phyloP scores from a whole-genome alignment of 202 grass and related monocot genomes.

The Elaeis oleifera region DNA sequence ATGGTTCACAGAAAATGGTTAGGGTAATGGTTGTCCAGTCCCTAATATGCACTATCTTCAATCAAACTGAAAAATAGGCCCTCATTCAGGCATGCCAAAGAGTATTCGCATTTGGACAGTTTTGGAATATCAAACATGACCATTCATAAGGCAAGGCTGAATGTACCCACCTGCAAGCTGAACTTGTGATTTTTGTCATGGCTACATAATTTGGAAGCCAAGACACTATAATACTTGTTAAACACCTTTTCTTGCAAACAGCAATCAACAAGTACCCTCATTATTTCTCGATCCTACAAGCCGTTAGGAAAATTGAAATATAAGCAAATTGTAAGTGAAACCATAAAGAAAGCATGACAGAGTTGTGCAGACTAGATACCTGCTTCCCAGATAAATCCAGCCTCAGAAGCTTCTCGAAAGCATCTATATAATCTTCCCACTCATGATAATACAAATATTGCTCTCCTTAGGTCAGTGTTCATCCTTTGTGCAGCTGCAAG shows the following conservation, averaged over 20 bases:
- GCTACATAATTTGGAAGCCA: constrained; percentile 81
- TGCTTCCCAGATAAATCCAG: constrained; percentile 84
- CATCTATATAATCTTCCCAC: constrained; percentile 86
- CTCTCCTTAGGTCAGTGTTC: constrained; percentile 82
- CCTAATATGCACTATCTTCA: no score
- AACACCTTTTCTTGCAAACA: constrained; percentile 95
- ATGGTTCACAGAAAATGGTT: no score
- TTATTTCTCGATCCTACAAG: constrained; percentile 79
- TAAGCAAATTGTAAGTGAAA: constrained; percentile 9
- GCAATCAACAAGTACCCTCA: constrained; percentile 86
- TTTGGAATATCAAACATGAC: no score
- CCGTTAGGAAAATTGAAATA: constrained; percentile 3
- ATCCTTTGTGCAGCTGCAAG: constrained; percentile 78
- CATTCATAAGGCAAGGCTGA: not conserved
- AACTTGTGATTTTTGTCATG: constrained; percentile 96
- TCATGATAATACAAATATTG: constrained; percentile 95
- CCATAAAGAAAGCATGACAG: not conserved
- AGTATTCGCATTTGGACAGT: no score
- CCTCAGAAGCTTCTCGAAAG: constrained; percentile 94
- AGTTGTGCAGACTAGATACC: constrained; percentile 23
- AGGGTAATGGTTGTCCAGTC: no score
- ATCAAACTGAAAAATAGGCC: no score
- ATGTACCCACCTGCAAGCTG: constrained; percentile 54
- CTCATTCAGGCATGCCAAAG: no score
- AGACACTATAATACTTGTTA: constrained; percentile 79